Evolutionary conservation across 129 eudicot species (phyloP).

Genomic region (Lactuca sativa): DNA sequence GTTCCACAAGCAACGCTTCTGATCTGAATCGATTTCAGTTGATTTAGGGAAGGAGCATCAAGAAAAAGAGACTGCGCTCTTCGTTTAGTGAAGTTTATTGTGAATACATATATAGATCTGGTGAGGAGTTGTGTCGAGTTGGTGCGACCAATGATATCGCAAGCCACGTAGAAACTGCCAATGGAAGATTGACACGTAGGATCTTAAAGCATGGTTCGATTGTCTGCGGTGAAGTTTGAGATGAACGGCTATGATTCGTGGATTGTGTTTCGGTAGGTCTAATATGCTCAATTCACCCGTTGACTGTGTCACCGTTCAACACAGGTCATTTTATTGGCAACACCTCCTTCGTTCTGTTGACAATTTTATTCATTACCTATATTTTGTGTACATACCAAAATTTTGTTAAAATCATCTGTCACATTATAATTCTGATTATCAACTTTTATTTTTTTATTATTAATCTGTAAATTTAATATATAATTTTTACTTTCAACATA

Average conservation of each 20-base stretch:
- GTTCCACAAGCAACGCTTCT: neutral
- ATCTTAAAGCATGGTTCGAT: neutral
- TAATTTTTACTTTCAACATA: too few relatives aligned
- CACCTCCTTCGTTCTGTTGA: too few relatives aligned
- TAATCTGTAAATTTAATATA: too few relatives aligned
- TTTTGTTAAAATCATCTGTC: too few relatives aligned
- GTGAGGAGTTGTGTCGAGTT: conserved; percentile 38
- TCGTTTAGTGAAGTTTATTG: neutral
- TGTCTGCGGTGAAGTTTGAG: neutral
- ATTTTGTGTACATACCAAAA: too few relatives aligned
- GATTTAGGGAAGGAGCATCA: conserved; percentile 20
- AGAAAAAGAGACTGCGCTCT: conserved; percentile 16
- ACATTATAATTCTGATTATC: too few relatives aligned
- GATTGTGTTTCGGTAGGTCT: conserved; percentile 9
- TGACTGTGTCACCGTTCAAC: neutral
- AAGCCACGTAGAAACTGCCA: conserved; percentile 57
- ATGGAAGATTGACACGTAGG: conserved; percentile 35
- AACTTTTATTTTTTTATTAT: too few relatives aligned
- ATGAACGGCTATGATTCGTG: conserved; percentile 38
- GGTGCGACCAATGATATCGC: conserved; percentile 50
- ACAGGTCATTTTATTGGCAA: too few relatives aligned
- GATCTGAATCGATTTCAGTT: conserved; percentile 11
- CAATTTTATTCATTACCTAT: too few relatives aligned
- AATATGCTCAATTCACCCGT: neutral
- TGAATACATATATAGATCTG: conserved; percentile 32